Conservation (phyloP, 2,329 filamentous ascomycete species). For the Grosmannia penicillata region DNA sequence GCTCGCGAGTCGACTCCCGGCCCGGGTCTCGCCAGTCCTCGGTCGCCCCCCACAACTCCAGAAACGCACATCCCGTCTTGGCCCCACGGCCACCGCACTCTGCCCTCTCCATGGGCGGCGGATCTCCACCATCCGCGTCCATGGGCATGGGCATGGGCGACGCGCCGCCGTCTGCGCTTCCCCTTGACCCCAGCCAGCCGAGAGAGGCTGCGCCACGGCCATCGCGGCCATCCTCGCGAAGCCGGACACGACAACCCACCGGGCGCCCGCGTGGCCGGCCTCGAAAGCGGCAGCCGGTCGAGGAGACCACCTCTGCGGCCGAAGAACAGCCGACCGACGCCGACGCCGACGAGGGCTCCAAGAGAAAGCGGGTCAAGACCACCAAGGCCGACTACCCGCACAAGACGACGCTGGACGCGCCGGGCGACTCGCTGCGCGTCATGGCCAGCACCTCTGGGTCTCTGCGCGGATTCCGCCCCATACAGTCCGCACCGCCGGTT, state of each 20-base stretch:
- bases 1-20: slow-evolving; percentile 7
- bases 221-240: slow-evolving; percentile 46
- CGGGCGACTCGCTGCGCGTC: slow-evolving; percentile 71
- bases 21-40: slow-evolving; percentile 9
- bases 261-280: slow-evolving; percentile 42
- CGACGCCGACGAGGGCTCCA: slow-evolving; percentile 40
- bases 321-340: slow-evolving; percentile 39
- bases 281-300: slow-evolving; percentile 32
- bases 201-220: slow-evolving; percentile 21
- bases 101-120: background rate
- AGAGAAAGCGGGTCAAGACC: slow-evolving; percentile 67
- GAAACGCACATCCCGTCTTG: background rate
- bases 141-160: slow-evolving; percentile 4
- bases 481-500: slow-evolving; percentile 29
- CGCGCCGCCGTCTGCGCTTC: background rate
- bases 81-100: background rate
- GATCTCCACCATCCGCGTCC: slow-evolving; percentile 3
- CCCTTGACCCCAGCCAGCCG: background rate
- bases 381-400: slow-evolving; percentile 45
- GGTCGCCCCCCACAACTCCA: slow-evolving; percentile 1
- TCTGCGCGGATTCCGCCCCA: slow-evolving; percentile 68
- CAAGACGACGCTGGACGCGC: slow-evolving; percentile 55
- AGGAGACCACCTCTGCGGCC: slow-evolving; percentile 60
- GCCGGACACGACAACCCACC: slow-evolving; percentile 30
- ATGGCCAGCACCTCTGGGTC: slow-evolving; percentile 83